Evolutionary conservation across 306 rosid genomes (phyloP), one percentile per base, ranked within the genome.

Genomic region (Begonia peltatifolia): DNA sequence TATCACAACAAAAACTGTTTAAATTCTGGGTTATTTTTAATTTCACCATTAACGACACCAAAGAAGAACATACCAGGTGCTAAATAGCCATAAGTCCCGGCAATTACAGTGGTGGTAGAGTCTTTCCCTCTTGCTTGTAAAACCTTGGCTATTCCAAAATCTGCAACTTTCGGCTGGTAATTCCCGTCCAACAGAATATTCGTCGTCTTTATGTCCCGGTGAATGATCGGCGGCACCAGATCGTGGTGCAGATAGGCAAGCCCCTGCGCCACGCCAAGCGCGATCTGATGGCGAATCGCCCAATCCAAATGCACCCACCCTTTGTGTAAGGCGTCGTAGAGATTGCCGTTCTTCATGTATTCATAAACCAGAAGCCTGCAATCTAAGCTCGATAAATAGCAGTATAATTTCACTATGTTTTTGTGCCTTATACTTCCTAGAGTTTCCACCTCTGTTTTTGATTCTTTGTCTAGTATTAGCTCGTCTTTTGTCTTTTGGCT

Each of bases 131-230:
- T 73, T 51, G 94, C 96, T 62, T 92, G 99, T 56, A 92, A 79
- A 66, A 92, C 94, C 77, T 92, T 92, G 56, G 99, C 96, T 14
- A 92, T 83, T 10, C 99, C 99, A 59, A 92, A 92, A 54, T 92
- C 99, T 9, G 99, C 96, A 62, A 92, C 99, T 58, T 83, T 92
- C 20, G 99, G 96, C 2, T 79, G 81, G 70, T 86, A 67, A 71
- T 86, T 77, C 14, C 70, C 84, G 65, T 86, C 99, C 52, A 92
- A 71, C 25, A 92, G 72, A 49, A 92, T 92, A 58, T 92, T 92
- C 5, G 94, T 86, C 9, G 94, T 75, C 65, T 92, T 92, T 42
- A 92, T 83, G 60, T 92, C 99, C 66, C 99, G 52, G 59, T 92
- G 99, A 60, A 92, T 83, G 6, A 92, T 83, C 2, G 99, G 74